Evolutionary conservation across 2,329 filamentous ascomycete species (phyloP).

Genomic region (Claviceps purpurea): DNA sequence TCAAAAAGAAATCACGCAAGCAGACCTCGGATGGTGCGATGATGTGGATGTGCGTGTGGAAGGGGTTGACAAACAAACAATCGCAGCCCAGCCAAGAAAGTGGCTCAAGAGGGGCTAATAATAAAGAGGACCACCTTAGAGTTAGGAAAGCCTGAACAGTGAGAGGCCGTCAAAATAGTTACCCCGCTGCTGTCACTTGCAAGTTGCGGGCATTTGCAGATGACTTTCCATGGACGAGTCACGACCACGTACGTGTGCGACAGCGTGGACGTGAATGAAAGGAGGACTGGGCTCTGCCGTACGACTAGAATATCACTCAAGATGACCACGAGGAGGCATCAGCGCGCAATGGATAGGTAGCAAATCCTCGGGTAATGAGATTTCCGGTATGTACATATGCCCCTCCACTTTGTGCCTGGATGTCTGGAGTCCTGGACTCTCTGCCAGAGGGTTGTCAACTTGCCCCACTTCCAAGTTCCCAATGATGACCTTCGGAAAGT

Average conservation of each 20-base stretch:
- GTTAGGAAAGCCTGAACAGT: no score
- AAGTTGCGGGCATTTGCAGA: neutral
- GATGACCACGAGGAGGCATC: no score
- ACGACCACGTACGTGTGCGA: neutral
- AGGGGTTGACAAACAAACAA: neutral
- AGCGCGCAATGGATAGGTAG: no score
- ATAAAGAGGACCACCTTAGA: neutral
- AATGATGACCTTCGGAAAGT: conserved; percentile 1
- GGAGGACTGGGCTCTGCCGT: neutral
- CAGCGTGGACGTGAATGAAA: neutral
- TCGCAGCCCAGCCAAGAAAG: neutral
- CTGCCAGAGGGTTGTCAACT: no score
- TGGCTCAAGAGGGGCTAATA: neutral
- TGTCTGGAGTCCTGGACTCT: no score
- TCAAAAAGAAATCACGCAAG: neutral
- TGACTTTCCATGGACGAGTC: neutral
- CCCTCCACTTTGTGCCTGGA: no score
- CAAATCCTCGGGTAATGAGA: no score
- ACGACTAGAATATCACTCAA: no score
- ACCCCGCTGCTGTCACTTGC: conserved; percentile 1
- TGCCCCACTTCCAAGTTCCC: neutral
- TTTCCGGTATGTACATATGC: no score
- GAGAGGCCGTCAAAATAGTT: neutral
- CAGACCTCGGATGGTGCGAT: neutral
- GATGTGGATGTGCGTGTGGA: neutral